These are phyloP conservation scores for Globisporangium polare DNA, from an alignment of 352 stramenopile genomes.

Conservation along the genomic window DNA sequence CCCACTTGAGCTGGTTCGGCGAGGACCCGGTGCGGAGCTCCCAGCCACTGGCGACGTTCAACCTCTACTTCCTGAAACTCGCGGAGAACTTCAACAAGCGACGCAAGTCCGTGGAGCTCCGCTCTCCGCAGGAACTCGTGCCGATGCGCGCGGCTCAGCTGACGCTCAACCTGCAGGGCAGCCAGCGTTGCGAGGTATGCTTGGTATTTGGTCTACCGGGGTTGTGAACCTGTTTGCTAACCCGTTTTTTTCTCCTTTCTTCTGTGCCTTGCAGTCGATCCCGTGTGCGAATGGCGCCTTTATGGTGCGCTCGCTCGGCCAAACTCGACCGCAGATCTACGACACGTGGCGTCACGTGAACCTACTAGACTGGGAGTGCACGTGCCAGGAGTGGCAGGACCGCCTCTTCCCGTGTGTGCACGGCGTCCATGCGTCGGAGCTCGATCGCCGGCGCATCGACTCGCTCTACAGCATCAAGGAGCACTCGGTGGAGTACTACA, in stretches of 20 bases:
- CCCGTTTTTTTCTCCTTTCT: neutral
- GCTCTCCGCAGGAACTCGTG: constrained; percentile 56
- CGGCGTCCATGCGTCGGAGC: constrained; percentile 64
- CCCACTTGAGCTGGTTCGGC: constrained; percentile 55
- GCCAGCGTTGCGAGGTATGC: constrained; percentile 75
- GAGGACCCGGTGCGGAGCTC: constrained; percentile 55
- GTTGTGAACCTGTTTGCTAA: neutral
- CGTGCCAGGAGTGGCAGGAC: constrained; percentile 79
- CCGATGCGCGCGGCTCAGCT: constrained; percentile 56
- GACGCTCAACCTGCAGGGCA: constrained; percentile 66
- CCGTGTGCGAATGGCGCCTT: constrained; percentile 73
- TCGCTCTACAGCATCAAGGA: constrained; percentile 64
- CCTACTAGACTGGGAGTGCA: constrained; percentile 70
- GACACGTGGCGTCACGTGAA: constrained; percentile 79
- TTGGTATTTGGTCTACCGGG: neutral
- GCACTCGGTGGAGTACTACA: constrained; percentile 67
- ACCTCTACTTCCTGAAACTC: constrained; percentile 71
- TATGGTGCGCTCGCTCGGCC: constrained; percentile 71
- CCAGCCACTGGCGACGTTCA: constrained; percentile 60
- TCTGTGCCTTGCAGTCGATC: constrained; percentile 45
- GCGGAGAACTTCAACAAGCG: constrained; percentile 68
- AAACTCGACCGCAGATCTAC: constrained; percentile 47
- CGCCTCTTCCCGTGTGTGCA: constrained; percentile 74
- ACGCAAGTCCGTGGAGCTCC: constrained; percentile 47
- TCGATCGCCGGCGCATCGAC: constrained; percentile 70